Evolutionary conservation across 1,139 yeast species (phyloP), one percentile per base, ranked within the genome.

Genomic region (Scheffersomyces parashehatae): DNA sequence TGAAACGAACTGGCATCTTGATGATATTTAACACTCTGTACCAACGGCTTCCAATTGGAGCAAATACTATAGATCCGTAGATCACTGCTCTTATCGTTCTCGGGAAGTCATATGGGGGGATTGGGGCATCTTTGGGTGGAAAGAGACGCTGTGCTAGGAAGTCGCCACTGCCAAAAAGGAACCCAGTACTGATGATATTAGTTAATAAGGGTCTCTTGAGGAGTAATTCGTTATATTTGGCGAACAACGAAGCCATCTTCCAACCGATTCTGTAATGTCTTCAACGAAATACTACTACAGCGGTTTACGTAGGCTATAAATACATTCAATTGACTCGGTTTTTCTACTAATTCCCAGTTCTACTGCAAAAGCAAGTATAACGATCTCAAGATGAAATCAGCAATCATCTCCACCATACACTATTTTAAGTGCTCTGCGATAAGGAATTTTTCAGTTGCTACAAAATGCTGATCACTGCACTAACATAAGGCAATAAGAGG

Each of bases 1-100:
- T 31, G 11, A 14, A 14, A 7, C 20, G 15, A 15, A 31, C 35
- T 5, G 60, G 53, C 41, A 49, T 49, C 28, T 52, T 52, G 11
- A 68, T 46, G 13, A 43, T 49, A 15, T 62, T 59, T 20, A 73
- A 50, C 7, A 64, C 40, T 45, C 61, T 64, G 53, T 70, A 73
- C 78, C 79, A 73, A 42, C 55, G 65, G 44, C 65, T 71, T 4
- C 70, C 79, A 20, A 73, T 48, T 2, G 78, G 78, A 1, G 77
- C 77, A 53, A 72, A 73, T 20, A 72, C 53, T 1, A 70, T 28
- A 1, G 70, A 58, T 1, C 79, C 78, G 47, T 65, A 73, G 10
- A 58, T 37, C 3, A 64, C 56, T 1, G 77, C 75, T 43, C 77
- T 52, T 3, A 55, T 35, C 2, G 73, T 67, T 39, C 79, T 55